These are phyloP conservation scores for Periglandula ipomoeae DNA, from an alignment of 2,329 filamentous ascomycete species.

Conservation along the genomic window DNA sequence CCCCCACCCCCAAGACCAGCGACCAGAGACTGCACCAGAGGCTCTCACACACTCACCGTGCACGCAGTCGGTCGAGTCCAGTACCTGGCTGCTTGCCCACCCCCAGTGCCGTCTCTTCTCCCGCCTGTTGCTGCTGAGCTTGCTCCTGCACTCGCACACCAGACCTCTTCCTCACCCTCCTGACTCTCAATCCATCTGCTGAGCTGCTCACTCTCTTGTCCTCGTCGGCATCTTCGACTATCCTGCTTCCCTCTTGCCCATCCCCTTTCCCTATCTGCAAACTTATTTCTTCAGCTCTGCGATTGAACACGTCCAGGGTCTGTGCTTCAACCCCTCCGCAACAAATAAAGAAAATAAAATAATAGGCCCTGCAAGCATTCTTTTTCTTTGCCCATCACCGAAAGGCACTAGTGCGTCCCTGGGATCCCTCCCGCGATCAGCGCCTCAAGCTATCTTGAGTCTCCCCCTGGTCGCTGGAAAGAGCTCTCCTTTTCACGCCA, in stretches of 20 bases:
- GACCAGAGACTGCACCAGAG: no score
- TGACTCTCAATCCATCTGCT: neutral
- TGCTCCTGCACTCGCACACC: no score
- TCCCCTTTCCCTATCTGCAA: slow-evolving; percentile 3
- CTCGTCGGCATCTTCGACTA: neutral
- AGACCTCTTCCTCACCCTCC: slow-evolving; percentile 10
- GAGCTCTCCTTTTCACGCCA: slow-evolving; percentile 18
- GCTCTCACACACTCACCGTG: no score
- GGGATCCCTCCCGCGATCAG: slow-evolving; percentile 25
- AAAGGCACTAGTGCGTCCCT: slow-evolving; percentile 18
- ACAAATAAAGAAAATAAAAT: neutral
- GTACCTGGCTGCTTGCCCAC: no score
- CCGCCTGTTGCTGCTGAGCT: no score
- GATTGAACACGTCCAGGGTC: neutral
- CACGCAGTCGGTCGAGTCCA: no score
- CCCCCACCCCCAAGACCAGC: no score
- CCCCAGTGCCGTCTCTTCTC: neutral
- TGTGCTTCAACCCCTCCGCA: neutral
- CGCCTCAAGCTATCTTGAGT: slow-evolving; percentile 19
- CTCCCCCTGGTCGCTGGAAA: slow-evolving; percentile 13
- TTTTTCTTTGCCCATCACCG: slow-evolving; percentile 2
- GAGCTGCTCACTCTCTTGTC: slow-evolving; percentile 5
- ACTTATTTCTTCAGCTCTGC: slow-evolving; percentile 3
- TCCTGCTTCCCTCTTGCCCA: neutral
- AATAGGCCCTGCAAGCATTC: neutral